A percentile compares a stretch with the other conserved stretches of the same genome.
These are phyloP conservation scores for Globisporangium megalacanthum DNA, from an alignment of 352 stramenopile genomes.

Conservation along the genomic window DNA sequence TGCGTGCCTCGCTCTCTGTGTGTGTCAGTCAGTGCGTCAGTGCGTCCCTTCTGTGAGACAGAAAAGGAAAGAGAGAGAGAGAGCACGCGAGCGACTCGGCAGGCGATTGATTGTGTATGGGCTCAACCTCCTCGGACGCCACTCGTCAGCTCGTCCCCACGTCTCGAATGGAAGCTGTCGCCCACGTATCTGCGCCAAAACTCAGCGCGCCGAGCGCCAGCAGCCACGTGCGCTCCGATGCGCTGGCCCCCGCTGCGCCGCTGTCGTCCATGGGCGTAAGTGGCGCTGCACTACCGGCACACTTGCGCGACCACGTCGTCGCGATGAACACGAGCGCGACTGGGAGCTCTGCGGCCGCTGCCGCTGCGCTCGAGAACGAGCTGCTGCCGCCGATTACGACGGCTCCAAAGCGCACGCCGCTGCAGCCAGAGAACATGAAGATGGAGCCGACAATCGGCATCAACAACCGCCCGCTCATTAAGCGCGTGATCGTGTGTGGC, in stretches of 20 bases:
- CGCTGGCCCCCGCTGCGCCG: background rate
- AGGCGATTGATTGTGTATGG: background rate
- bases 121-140: background rate
- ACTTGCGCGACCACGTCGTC: conserved; percentile 57
- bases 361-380: conserved; percentile 28
- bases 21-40: too few species aligned
- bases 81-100: too few species aligned
- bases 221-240: background rate
- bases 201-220: conserved; percentile 8
- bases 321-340: conserved; percentile 8
- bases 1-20: too few species aligned
- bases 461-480: conserved; percentile 46
- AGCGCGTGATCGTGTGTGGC: conserved; percentile 83
- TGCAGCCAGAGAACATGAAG: conserved; percentile 60
- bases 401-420: conserved; percentile 49
- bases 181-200: background rate
- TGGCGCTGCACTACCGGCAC: conserved; percentile 41
- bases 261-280: conserved; percentile 9
- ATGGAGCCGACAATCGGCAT: conserved; percentile 60
- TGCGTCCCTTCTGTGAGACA: too few species aligned
- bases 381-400: conserved; percentile 56
- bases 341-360: conserved; percentile 1
- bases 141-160: background rate
- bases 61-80: too few species aligned
- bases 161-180: background rate